Evolutionary conservation across 495 filamentous ascomycete genomes (phyloP).

Genomic region (Podospora conica): DNA sequence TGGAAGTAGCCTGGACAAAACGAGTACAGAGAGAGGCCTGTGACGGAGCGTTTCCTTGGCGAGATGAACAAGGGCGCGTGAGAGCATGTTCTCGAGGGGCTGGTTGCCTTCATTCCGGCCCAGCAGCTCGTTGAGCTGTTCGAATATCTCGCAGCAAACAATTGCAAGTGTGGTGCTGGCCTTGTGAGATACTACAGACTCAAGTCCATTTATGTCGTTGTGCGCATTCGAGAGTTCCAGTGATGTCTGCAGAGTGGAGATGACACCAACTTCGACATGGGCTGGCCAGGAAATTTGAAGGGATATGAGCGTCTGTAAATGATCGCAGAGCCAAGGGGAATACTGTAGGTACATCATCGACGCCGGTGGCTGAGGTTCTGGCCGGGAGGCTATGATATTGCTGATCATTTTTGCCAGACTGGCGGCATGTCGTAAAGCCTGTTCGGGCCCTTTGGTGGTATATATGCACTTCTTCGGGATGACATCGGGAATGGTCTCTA

Average conservation of each 20-base stretch:
- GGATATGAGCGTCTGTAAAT: conserved; percentile 25
- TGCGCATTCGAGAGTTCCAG: conserved; percentile 22
- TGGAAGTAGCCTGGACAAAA: conserved; percentile 28
- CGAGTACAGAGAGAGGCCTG: conserved; percentile 28
- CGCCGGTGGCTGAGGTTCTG: not conserved
- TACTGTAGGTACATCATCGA: conserved; percentile 19
- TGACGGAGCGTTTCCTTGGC: conserved; percentile 26
- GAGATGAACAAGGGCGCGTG: conserved; percentile 28
- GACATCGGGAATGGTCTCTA: conserved; percentile 10
- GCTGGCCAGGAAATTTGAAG: conserved; percentile 23
- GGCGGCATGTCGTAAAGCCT: conserved; percentile 24
- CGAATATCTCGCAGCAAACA: conserved; percentile 28
- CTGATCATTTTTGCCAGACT: conserved; percentile 22
- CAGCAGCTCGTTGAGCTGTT: conserved; percentile 12
- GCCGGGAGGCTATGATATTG: not conserved
- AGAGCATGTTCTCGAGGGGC: conserved; percentile 15
- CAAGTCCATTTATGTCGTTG: conserved; percentile 9
- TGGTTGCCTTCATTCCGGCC: conserved; percentile 15
- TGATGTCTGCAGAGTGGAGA: conserved; percentile 21
- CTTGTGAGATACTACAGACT: conserved; percentile 28
- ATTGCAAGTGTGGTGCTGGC: conserved; percentile 24
- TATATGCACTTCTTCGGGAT: conserved; percentile 15
- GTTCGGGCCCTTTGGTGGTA: conserved; percentile 14
- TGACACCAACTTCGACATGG: conserved; percentile 18
- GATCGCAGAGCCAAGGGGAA: conserved; percentile 34